Conservation (phyloP, 495 filamentous ascomycete genomes). For the Bryoglossum gracile region DNA sequence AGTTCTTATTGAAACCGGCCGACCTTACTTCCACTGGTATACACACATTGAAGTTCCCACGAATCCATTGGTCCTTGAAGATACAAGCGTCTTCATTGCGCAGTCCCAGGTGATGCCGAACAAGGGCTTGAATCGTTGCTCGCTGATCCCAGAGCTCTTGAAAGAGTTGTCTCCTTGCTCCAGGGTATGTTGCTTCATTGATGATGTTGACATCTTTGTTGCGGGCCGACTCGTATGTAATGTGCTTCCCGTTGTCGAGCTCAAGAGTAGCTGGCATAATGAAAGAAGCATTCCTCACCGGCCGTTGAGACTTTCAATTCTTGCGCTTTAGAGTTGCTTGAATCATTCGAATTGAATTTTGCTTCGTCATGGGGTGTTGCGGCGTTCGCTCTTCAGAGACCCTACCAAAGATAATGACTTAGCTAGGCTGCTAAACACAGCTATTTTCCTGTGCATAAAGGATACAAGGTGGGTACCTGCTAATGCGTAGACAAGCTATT, state of each 20-base stretch:
- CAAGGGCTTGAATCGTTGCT: neutral
- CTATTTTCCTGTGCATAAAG: too few relatives aligned
- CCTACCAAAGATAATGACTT: too few relatives aligned
- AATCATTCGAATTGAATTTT: too few relatives aligned
- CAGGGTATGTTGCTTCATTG: neutral
- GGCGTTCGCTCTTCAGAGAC: too few relatives aligned
- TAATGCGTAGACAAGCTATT: too few relatives aligned
- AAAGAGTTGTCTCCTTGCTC: slow-evolving; percentile 1
- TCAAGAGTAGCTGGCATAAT: slow-evolving; percentile 1
- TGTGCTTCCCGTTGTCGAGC: neutral
- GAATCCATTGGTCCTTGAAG: slow-evolving; percentile 28
- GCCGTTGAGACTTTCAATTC: too few relatives aligned
- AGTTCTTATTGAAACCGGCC: slow-evolving; percentile 16
- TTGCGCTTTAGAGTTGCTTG: too few relatives aligned
- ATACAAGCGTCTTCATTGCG: neutral
- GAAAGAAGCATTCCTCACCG: too few relatives aligned
- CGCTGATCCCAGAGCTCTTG: neutral
- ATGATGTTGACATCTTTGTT: slow-evolving; percentile 3
- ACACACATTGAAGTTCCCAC: slow-evolving; percentile 38
- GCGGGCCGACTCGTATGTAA: slow-evolving; percentile 1
- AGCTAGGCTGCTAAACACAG: too few relatives aligned
- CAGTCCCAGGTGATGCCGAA: neutral
- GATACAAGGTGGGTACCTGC: too few relatives aligned
- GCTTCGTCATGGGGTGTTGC: too few relatives aligned
- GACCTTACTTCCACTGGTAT: slow-evolving; percentile 28